A percentile compares a stretch with the other conserved stretches of the same genome.
These are phyloP conservation scores for Fomitopsis pinicola DNA, from an alignment of 1,284 basidiomycete species.

Conservation along the genomic window DNA sequence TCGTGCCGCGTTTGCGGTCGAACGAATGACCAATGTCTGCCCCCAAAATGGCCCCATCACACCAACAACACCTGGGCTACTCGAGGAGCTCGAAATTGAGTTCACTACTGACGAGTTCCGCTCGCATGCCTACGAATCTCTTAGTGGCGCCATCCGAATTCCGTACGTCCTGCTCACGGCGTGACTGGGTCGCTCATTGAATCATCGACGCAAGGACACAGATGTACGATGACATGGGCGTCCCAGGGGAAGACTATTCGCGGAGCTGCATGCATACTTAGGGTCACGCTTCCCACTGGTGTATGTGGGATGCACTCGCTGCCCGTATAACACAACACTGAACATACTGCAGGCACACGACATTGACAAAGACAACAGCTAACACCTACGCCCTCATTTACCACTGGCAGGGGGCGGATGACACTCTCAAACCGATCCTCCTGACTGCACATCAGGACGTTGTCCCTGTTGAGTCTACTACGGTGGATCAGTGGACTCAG, in stretches of 20 bases:
- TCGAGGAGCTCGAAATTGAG: slow-evolving; percentile 29
- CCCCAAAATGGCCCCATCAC: slow-evolving; percentile 25
- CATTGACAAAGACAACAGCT: slow-evolving; percentile 49
- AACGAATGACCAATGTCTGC: slow-evolving; percentile 12
- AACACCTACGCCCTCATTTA: slow-evolving; percentile 65
- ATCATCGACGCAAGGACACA: slow-evolving; percentile 17
- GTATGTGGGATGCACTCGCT: slow-evolving; percentile 22
- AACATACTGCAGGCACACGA: slow-evolving; percentile 37
- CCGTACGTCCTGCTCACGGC: slow-evolving; percentile 29
- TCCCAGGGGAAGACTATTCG: slow-evolving; percentile 37
- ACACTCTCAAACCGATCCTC: slow-evolving; percentile 56
- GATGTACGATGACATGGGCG: slow-evolving; percentile 24
- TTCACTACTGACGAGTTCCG: slow-evolving; percentile 34
- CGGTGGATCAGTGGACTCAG: slow-evolving; percentile 44
- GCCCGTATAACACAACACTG: too few relatives aligned
- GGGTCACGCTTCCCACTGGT: slow-evolving; percentile 35
- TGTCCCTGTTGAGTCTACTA: slow-evolving; percentile 51
- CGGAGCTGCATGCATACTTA: slow-evolving; percentile 38
- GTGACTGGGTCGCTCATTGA: background rate
- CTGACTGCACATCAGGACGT: slow-evolving; percentile 67
- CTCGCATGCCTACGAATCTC: slow-evolving; percentile 34
- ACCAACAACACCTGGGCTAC: slow-evolving; percentile 23
- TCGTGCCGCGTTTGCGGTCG: background rate
- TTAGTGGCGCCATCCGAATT: slow-evolving; percentile 40
- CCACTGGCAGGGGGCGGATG: slow-evolving; percentile 56